Evolutionary conservation across 192 early-diverging fungal genomes (phyloP).

Genomic region (Umbelopsis sp.): DNA sequence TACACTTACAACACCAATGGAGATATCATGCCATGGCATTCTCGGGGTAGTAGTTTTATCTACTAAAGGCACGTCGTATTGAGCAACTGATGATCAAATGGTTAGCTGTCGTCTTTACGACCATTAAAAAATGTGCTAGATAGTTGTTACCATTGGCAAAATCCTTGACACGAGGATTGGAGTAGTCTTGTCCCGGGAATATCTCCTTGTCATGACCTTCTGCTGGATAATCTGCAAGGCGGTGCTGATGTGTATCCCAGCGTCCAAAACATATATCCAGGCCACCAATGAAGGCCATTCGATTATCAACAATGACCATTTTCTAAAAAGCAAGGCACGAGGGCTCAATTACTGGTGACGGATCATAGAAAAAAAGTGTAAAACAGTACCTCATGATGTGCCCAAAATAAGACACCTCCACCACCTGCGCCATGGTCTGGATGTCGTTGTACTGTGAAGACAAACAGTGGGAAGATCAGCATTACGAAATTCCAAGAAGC

Average conservation of each 20-base stretch:
- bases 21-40: slow-evolving; percentile 93
- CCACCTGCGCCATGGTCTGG: slow-evolving; percentile 76
- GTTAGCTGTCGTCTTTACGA: neutral
- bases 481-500: neutral
- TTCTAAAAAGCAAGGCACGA: slow-evolving; percentile 47
- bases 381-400: slow-evolving; percentile 66
- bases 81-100: slow-evolving; percentile 22
- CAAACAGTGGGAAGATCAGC: neutral
- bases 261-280: slow-evolving; percentile 87
- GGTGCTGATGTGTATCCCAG: slow-evolving; percentile 81
- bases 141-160: slow-evolving; percentile 51
- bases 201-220: slow-evolving; percentile 45
- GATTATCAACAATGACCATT: slow-evolving; percentile 78
- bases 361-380: neutral
- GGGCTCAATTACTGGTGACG: too few species aligned
- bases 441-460: slow-evolving; percentile 68
- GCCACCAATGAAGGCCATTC: slow-evolving; percentile 84
- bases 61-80: slow-evolving; percentile 37
- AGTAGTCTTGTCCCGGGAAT: slow-evolving; percentile 85
- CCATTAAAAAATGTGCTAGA: neutral
- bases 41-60: slow-evolving; percentile 55
- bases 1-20: slow-evolving; percentile 63
- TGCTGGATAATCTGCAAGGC: slow-evolving; percentile 69
- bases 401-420: slow-evolving; percentile 82
- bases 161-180: slow-evolving; percentile 87